Conservation (phyloP, 2,329 filamentous ascomycete species). For the Magnaporthiopsis rhizophila region DNA sequence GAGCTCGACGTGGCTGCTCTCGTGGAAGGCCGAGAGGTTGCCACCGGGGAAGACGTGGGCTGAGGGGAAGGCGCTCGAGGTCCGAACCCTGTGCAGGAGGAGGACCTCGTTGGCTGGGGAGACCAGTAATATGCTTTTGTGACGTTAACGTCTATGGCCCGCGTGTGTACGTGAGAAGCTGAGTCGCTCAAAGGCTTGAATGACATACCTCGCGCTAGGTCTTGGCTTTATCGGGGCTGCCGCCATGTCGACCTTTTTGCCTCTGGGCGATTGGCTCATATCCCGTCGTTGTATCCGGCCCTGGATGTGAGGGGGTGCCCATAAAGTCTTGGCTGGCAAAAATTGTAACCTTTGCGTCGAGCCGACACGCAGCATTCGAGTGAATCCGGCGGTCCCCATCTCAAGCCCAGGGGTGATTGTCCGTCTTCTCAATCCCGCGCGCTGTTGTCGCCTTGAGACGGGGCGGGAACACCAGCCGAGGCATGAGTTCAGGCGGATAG, state of each 20-base stretch:
- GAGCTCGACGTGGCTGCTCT: constrained; percentile 46
- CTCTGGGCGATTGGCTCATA: not conserved
- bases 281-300: not conserved
- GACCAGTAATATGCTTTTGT: constrained; percentile 66
- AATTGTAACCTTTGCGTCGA: not conserved
- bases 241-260: not conserved
- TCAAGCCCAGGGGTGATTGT: not conserved
- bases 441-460: not conserved
- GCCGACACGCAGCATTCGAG: not conserved
- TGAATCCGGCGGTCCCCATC: not conserved
- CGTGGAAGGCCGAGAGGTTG: constrained; percentile 69
- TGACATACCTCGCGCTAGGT: not conserved
- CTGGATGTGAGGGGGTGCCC: not conserved
- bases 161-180: not conserved
- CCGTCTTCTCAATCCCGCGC: not conserved
- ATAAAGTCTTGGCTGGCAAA: not conserved
- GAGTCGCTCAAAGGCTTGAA: not conserved
- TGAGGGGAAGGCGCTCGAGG: constrained; percentile 76
- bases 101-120: constrained; percentile 83
- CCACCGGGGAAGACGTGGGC: constrained; percentile 96
- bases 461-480: not conserved
- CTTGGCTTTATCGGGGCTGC: not conserved
- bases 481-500: not conserved
- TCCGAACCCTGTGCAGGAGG: constrained; percentile 76
- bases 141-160: not conserved